Percentiles rank a stretch among this genome's conserved stretches.
Conservation (phyloP, 305 asterid genomes). For the Rubia tinctorum region DNA sequence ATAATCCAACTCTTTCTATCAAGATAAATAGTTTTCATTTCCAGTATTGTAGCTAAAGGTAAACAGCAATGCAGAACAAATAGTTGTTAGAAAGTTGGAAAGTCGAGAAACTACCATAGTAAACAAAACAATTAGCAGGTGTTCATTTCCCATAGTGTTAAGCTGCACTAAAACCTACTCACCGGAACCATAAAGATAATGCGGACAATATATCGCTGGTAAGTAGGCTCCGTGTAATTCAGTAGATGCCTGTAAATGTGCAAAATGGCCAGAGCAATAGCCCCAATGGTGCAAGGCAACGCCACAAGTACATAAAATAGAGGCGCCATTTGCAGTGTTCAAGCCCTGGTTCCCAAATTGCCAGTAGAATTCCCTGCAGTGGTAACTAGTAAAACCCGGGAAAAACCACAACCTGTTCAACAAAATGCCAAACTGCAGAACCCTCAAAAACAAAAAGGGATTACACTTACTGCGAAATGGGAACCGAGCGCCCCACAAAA, state of each 20-base stretch:
- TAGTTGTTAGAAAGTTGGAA: not conserved
- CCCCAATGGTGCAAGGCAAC: constrained; percentile 85
- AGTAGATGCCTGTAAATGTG: constrained; percentile 91
- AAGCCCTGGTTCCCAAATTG: constrained; percentile 10
- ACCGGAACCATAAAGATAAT: constrained; percentile 99
- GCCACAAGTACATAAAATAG: constrained; percentile 75
- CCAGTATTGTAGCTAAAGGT: not conserved
- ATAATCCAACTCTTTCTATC: not conserved
- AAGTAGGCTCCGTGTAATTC: constrained; percentile 98
- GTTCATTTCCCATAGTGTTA: not conserved
- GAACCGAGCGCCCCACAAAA: not conserved
- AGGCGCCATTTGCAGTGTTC: constrained; percentile 60
- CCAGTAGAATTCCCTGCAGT: not conserved
- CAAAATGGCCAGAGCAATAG: constrained; percentile 64
- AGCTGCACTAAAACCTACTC: constrained; percentile 28
- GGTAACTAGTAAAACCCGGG: not conserved
- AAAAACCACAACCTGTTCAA: constrained; percentile 8
- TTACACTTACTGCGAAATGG: not conserved
- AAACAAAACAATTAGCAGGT: not conserved
- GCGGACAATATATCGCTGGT: constrained; percentile 94
- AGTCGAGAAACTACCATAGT: not conserved
- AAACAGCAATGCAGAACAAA: not conserved
- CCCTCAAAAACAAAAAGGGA: not conserved
- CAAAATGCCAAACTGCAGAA: constrained; percentile 4
- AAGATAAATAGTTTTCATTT: not conserved